phyloP scores from a whole-genome alignment of 2,329 filamentous ascomycete genomes.

The Cryphonectria naterciae region DNA sequence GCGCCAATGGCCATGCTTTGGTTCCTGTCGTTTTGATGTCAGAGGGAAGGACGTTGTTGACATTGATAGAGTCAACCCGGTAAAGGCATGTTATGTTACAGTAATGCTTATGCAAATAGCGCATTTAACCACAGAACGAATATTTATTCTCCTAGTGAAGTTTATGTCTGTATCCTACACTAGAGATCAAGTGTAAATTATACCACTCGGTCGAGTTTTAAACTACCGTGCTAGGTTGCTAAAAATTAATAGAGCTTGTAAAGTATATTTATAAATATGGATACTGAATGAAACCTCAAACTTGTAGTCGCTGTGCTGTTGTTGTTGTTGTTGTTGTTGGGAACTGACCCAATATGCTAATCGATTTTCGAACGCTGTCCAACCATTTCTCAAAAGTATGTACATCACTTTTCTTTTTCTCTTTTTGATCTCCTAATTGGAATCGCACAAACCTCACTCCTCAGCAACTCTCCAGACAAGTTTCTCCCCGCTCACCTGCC shows the following conservation, averaged over 20 bases:
- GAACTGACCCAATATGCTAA: too few species aligned
- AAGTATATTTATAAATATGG: background rate
- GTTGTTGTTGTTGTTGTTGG: too few species aligned
- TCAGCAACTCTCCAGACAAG: slow-evolving; percentile 37
- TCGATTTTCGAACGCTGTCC: too few species aligned
- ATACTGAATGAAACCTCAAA: too few species aligned
- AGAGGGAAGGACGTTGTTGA: background rate
- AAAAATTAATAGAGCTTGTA: too few species aligned
- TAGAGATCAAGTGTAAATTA: too few species aligned
- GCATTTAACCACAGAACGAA: background rate
- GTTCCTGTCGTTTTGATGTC: slow-evolving; percentile 11
- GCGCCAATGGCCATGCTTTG: slow-evolving; percentile 22
- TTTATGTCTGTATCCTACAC: background rate
- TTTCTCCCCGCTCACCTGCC: slow-evolving; percentile 36
- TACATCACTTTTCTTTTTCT: background rate
- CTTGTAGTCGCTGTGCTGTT: too few species aligned
- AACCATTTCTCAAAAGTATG: too few species aligned
- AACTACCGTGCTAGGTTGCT: too few species aligned
- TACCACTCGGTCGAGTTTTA: too few species aligned
- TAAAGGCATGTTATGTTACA: slow-evolving; percentile 3
- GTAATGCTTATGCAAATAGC: background rate
- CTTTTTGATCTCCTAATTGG: background rate
- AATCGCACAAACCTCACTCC: slow-evolving; percentile 6
- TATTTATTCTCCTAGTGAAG: background rate
- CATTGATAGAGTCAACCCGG: slow-evolving; percentile 11